Conservation (phyloP, 352 stramenopile species). For the Phytopythium mirpurense region DNA sequence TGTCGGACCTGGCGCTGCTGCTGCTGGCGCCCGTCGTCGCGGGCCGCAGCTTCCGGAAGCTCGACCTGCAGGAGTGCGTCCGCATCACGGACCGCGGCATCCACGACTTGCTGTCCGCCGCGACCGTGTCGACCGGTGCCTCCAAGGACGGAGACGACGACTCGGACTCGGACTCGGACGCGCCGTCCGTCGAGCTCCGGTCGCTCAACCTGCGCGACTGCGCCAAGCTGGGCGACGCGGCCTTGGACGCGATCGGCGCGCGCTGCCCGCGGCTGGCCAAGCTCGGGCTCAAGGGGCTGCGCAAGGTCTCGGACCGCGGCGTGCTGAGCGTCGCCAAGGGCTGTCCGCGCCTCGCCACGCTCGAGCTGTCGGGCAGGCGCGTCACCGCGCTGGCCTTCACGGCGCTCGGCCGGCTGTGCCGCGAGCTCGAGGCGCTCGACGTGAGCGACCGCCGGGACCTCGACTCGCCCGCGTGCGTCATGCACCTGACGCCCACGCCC, state of each 20-base stretch:
- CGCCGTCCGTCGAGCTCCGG: conserved; percentile 7
- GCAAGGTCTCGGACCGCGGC: conserved; percentile 50
- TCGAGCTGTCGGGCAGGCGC: conserved; percentile 54
- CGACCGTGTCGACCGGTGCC: conserved; percentile 12
- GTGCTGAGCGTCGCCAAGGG: conserved; percentile 41
- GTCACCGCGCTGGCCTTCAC: conserved; percentile 42
- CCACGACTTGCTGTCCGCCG: conserved; percentile 35
- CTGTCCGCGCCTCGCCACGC: conserved; percentile 25
- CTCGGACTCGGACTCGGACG: too few species aligned
- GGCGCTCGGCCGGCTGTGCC: conserved; percentile 50
- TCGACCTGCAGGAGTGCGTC: conserved; percentile 44
- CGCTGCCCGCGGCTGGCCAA: conserved; percentile 32
- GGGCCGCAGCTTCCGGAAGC: conserved; percentile 18
- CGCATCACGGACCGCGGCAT: conserved; percentile 44
- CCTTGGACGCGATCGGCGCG: conserved; percentile 26
- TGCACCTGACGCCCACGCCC: conserved; percentile 16
- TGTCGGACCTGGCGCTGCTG: conserved; percentile 59
- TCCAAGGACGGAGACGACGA: conserved; percentile 24
- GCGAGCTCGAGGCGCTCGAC: conserved; percentile 32
- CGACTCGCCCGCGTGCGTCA: conserved; percentile 38
- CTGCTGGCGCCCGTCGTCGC: conserved; percentile 37
- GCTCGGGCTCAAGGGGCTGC: conserved; percentile 48
- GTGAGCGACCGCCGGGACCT: conserved; percentile 43
- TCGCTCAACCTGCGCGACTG: conserved; percentile 61
- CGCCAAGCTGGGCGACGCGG: conserved; percentile 32